Evolutionary conservation across 2,329 filamentous ascomycete genomes (phyloP).

Genomic region (Curvularia sp.): DNA sequence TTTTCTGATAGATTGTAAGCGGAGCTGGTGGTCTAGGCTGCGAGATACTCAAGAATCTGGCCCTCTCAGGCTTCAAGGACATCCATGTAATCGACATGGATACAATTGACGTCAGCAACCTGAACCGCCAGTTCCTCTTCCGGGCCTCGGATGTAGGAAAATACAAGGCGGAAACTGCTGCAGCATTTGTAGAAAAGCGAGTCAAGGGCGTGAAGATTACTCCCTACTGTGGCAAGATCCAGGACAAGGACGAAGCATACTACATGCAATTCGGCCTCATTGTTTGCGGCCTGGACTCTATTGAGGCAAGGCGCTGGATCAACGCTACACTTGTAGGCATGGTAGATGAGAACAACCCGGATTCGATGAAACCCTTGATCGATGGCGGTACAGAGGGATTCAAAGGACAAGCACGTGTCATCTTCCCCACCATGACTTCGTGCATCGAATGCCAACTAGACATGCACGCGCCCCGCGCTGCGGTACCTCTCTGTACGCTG

Average conservation of each 20-base stretch:
- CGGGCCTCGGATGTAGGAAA: slow-evolving; percentile 90
- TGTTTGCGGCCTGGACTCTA: slow-evolving; percentile 93
- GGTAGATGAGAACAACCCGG: slow-evolving; percentile 81
- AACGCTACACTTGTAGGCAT: slow-evolving; percentile 91
- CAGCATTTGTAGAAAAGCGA: slow-evolving; percentile 85
- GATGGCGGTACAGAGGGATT: slow-evolving; percentile 98
- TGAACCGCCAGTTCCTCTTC: slow-evolving; percentile 97
- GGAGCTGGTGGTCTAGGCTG: slow-evolving; percentile 94
- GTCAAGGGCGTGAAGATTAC: slow-evolving; percentile 93
- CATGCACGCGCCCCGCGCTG: slow-evolving; percentile 97
- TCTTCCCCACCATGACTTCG: slow-evolving; percentile 89
- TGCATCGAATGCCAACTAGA: slow-evolving; percentile 99
- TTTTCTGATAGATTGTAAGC: slow-evolving; percentile 56
- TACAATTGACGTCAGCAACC: slow-evolving; percentile 97
- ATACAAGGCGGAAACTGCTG: slow-evolving; percentile 91
- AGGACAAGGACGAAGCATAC: slow-evolving; percentile 94
- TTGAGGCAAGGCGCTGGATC: slow-evolving; percentile 98
- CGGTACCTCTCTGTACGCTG: slow-evolving; percentile 94
- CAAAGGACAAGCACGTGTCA: slow-evolving; percentile 94
- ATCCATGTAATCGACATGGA: slow-evolving; percentile 99
- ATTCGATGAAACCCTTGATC: slow-evolving; percentile 90
- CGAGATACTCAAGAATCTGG: slow-evolving; percentile 95
- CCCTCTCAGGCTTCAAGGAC: slow-evolving; percentile 92
- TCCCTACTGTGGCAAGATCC: slow-evolving; percentile 91
- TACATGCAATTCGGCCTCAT: slow-evolving; percentile 97